phyloP scores from a whole-genome alignment of 176 grass and related monocot genomes.

The Aegilops sharonensis region DNA sequence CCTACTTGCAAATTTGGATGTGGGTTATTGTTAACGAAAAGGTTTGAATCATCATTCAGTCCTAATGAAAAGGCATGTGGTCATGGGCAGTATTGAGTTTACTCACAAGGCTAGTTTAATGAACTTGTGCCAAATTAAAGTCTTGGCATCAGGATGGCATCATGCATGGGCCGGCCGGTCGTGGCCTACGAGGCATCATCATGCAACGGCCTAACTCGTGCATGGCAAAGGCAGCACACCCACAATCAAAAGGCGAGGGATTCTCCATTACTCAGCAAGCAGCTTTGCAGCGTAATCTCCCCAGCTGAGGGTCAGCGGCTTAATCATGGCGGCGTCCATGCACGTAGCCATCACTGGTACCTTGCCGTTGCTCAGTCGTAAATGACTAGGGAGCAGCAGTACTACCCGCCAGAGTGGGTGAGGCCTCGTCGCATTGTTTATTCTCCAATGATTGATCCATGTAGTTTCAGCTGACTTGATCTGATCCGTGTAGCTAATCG shows the following conservation, averaged over 20 bases:
- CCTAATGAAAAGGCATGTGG: no score
- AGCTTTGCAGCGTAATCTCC: slow-evolving; percentile 11
- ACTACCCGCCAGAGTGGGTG: background rate
- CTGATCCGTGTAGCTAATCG: no score
- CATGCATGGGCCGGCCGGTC: background rate
- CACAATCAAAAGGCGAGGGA: background rate
- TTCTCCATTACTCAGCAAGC: slow-evolving; percentile 13
- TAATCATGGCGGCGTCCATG: slow-evolving; percentile 18
- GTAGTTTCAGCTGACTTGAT: background rate
- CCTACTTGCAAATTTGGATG: no score
- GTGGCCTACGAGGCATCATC: slow-evolving; percentile 35
- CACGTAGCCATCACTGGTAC: no score
- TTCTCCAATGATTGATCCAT: background rate
- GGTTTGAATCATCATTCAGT: no score
- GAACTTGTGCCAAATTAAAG: slow-evolving; percentile 23
- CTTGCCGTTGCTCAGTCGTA: no score
- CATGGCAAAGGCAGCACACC: slow-evolving; percentile 12
- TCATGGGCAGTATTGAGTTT: no score
- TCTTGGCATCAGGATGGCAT: slow-evolving; percentile 30
- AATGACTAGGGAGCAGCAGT: background rate
- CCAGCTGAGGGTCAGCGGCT: no score
- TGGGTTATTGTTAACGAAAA: no score
- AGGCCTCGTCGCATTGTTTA: background rate
- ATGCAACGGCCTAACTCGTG: slow-evolving; percentile 49
- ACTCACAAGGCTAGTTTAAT: no score